Evolutionary conservation across 495 filamentous ascomycete genomes (phyloP), one percentile per base, ranked within the genome.

Genomic region (Podospora pseudoanserina): DNA sequence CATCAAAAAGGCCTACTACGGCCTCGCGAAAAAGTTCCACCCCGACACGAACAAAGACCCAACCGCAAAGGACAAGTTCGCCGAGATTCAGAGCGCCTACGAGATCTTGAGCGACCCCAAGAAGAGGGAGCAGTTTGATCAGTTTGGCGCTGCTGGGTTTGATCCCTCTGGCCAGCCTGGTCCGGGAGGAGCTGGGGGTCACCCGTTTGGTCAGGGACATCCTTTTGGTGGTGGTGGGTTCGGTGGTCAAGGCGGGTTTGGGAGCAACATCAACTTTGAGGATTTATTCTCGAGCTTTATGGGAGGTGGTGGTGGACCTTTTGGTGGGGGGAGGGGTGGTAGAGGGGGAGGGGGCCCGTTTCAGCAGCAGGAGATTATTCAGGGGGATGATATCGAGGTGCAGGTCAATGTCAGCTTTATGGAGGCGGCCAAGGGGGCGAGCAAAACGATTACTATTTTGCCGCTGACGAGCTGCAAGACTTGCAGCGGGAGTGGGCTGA

Each of bases 1-100:
- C 6, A 97, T 99, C 74, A 99, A 99, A 76, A 98, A 97, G 79
- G 94, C 95, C 2, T 99, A 99, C 82, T 99, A 99, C 78, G 90
- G 92, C 64, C 82, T 97, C 68, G 95, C 95, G n/a, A 98, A 98
- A 80, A 98, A 97, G 76, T 99, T 88, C 76, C 95, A 99, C 73
- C 95, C 95, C 7, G 95, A 99, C 78, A 97, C 95, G 53, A 98
- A 97, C 82, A 99, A 97, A 79, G 95, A 97, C 64, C 75, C 92
- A 7, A 82, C 81, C 6, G 94, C 95, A 34, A 97, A 97, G 77
- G 95, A 98, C 65, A 94, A 91, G 73, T 99, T 99, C 75, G 83
- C 88, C 58, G 95, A 97, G 70, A 91, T 95, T 65, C 95, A 97
- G 76, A 83, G 89, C 1, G 91, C 95, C 2, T 99, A 98, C 76